Conservation (phyloP, 768 basidiomycete species). For the Dioszegia aurantiaca region DNA sequence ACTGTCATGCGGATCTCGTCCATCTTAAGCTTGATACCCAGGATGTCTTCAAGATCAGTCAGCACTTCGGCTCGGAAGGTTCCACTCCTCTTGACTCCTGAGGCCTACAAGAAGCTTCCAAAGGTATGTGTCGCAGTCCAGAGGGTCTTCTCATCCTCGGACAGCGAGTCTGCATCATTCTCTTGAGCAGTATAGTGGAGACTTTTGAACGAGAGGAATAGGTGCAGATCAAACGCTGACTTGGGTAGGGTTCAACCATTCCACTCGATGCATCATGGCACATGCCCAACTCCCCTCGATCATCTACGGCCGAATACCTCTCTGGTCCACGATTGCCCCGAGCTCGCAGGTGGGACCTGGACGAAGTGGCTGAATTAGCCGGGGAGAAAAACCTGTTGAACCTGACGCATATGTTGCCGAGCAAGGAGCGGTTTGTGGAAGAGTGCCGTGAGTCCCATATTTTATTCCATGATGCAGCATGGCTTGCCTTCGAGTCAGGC, state of each 20-base stretch:
- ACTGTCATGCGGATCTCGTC: neutral
- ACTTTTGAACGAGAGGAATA: too few species aligned
- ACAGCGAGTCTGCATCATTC: too few species aligned
- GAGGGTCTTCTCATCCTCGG: neutral
- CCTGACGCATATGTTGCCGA: slow-evolving; percentile 92
- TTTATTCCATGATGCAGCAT: neutral
- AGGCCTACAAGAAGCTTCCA: slow-evolving; percentile 46
- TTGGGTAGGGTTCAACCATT: slow-evolving; percentile 45
- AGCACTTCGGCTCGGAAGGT: slow-evolving; percentile 21
- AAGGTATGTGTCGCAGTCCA: slow-evolving; percentile 25
- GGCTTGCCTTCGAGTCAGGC: too few species aligned
- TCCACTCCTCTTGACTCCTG: slow-evolving; percentile 52
- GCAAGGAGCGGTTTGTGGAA: slow-evolving; percentile 65
- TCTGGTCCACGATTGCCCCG: slow-evolving; percentile 64
- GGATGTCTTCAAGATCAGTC: neutral
- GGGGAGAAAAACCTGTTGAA: slow-evolving; percentile 71
- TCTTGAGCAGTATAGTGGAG: too few species aligned
- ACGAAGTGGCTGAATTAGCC: slow-evolving; percentile 59
- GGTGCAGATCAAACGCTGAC: neutral
- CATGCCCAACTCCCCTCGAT: slow-evolving; percentile 82
- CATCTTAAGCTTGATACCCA: neutral
- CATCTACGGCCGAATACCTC: slow-evolving; percentile 66
- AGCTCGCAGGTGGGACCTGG: slow-evolving; percentile 74
- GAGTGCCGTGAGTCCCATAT: slow-evolving; percentile 69
- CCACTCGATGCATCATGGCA: slow-evolving; percentile 81